Percentiles rank a stretch among this genome's conserved stretches.
Evolutionary conservation across 2,329 filamentous ascomycete species (phyloP).

Genomic region (Microdochium paspali): DNA sequence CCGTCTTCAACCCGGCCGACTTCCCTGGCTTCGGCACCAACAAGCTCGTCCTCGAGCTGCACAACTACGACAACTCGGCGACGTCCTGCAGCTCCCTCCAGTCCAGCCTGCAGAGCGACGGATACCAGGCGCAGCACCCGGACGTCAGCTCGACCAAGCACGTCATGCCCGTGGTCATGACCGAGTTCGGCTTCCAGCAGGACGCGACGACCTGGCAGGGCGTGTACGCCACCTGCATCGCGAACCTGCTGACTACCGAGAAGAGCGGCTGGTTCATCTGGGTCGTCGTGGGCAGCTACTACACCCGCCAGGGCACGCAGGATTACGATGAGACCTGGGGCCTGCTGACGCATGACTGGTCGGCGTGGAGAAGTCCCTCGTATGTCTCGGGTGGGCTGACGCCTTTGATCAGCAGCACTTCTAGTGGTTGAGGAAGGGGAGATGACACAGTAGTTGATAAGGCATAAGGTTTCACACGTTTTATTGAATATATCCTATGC

Average conservation of each 20-base stretch:
- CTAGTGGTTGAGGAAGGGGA: slow-evolving; percentile 1
- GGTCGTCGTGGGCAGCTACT: slow-evolving; percentile 50
- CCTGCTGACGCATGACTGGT: slow-evolving; percentile 44
- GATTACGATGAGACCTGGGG: slow-evolving; percentile 52
- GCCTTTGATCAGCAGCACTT: slow-evolving; percentile 23
- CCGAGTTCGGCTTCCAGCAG: slow-evolving; percentile 45
- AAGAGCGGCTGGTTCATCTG: slow-evolving; percentile 49
- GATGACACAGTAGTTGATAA: too few relatives aligned
- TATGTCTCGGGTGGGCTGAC: slow-evolving; percentile 31
- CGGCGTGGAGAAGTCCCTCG: slow-evolving; percentile 32
- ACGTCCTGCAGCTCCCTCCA: slow-evolving; percentile 35
- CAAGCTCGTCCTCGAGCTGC: slow-evolving; percentile 51
- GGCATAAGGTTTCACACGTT: too few relatives aligned
- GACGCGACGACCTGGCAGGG: slow-evolving; percentile 31
- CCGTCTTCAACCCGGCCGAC: slow-evolving; percentile 24
- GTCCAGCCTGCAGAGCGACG: slow-evolving; percentile 36
- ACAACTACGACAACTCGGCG: slow-evolving; percentile 48
- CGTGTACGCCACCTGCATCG: slow-evolving; percentile 43
- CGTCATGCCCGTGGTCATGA: slow-evolving; percentile 39
- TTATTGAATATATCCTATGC: too few relatives aligned
- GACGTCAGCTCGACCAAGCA: slow-evolving; percentile 24
- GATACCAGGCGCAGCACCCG: slow-evolving; percentile 40
- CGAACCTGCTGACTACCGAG: slow-evolving; percentile 34
- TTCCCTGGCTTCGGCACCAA: slow-evolving; percentile 39
- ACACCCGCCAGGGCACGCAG: slow-evolving; percentile 39